These are phyloP conservation scores for Xanthoconium separans DNA, from an alignment of 1,284 basidiomycete species.

Conservation along the genomic window DNA sequence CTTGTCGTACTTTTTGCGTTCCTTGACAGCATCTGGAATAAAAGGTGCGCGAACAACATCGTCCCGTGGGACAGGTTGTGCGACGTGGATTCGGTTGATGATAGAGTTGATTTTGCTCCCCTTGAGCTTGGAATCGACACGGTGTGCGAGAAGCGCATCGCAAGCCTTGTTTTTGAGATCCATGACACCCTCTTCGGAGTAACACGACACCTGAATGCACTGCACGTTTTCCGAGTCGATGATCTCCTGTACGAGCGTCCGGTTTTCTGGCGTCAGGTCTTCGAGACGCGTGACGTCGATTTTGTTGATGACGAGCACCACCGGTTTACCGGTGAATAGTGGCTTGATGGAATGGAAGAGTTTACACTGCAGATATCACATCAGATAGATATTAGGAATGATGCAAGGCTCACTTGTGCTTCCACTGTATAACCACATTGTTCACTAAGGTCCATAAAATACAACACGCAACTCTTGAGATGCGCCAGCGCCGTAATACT, in stretches of 20 bases:
- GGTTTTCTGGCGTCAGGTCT: conserved; percentile 75
- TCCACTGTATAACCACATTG: conserved; percentile 95
- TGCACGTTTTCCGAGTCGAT: conserved; percentile 70
- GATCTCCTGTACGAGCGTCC: conserved; percentile 83
- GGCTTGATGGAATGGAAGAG: conserved; percentile 98
- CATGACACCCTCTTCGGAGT: conserved; percentile 96
- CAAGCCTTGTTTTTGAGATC: conserved; percentile 91
- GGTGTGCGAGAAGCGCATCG: conserved; percentile 88
- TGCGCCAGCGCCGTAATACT: conserved; percentile 96
- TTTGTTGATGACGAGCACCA: conserved; percentile 93
- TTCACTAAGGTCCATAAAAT: conserved; percentile 97
- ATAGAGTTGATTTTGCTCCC: conserved; percentile 91
- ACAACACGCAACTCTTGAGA: conserved; percentile 86
- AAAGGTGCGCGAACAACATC: conserved; percentile 81
- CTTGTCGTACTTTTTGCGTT: conserved; percentile 83
- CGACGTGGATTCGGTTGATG: conserved; percentile 92
- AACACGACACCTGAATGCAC: conserved; percentile 83
- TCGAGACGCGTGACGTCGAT: conserved; percentile 86
- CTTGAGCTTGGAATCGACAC: conserved; percentile 90
- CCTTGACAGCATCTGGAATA: conserved; percentile 81
- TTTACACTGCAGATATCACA: conserved; percentile 69
- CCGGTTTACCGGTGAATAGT: conserved; percentile 89
- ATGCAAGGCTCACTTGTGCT: conserved; percentile 66
- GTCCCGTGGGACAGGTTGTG: conserved; percentile 84
- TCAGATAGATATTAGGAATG: background rate